A percentile compares a stretch with the other conserved stretches of the same genome.
Evolutionary conservation across 345 rosid species (phyloP).

Genomic region (Conringia planisiliqua): DNA sequence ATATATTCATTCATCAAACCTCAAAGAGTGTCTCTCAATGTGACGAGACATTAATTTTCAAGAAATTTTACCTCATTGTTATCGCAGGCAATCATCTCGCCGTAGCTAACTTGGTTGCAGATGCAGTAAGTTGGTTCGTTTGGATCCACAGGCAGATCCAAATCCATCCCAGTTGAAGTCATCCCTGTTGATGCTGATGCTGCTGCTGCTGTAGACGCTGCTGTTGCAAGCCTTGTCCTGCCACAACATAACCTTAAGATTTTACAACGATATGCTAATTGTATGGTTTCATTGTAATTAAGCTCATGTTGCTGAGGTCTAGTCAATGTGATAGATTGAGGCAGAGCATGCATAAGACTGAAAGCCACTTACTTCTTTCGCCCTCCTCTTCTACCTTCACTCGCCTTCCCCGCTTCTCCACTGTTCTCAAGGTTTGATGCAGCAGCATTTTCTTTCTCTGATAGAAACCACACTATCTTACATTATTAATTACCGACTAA

Average conservation of each 20-base stretch:
- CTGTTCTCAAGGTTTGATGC: slow-evolving; percentile 44
- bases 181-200: slow-evolving; percentile 43
- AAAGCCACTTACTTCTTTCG: slow-evolving; percentile 73
- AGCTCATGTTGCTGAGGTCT: background rate
- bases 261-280: background rate
- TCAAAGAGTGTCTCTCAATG: background rate
- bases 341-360: background rate
- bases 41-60: background rate
- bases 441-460: slow-evolving; percentile 67
- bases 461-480: slow-evolving; percentile 3
- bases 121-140: slow-evolving; percentile 93
- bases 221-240: slow-evolving; percentile 72
- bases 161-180: slow-evolving; percentile 71
- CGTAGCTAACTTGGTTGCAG: slow-evolving; percentile 96
- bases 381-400: slow-evolving; percentile 90
- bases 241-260: slow-evolving; percentile 14
- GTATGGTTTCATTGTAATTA: background rate
- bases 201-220: slow-evolving; percentile 40
- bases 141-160: slow-evolving; percentile 94
- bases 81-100: slow-evolving; percentile 97
- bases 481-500: background rate
- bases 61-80: slow-evolving; percentile 54
- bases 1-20: background rate
- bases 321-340: background rate
- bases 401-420: slow-evolving; percentile 57